Evolutionary conservation across 2,329 filamentous ascomycete species (phyloP), one percentile per base, ranked within the genome.

Genomic region (Plectosphaerella plurivora): DNA sequence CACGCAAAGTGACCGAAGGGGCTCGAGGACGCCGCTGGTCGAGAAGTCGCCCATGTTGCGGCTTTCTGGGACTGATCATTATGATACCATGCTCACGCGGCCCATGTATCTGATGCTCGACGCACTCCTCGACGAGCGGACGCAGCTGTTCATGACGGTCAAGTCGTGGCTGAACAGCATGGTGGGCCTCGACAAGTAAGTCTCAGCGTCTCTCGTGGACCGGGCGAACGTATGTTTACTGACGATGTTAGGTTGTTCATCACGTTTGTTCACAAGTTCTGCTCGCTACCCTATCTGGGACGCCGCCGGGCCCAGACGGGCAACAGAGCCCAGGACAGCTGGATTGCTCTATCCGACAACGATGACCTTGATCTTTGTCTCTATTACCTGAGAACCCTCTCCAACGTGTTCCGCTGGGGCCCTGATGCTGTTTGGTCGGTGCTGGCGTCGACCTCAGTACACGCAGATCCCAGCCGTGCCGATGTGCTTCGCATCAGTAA

Each of bases 31-130:
- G 9, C 68, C 69, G 8, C 63, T 60, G 42, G 57, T 55, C 24
- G 67, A 70, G 52, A 70, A 69, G 37, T 59, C 54, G 37, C 67
- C 64, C 5, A 62, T 63, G 9, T 67, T 69, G 14, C 73, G 78
- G 24, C 73, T 79, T 58, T 78, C 68, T 8, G 83, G 82, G 7
- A 74, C 75, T 62, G 82, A 83, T 25, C 76, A 86, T 57, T 89
- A 86, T 63, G 82, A 89, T 59, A 73, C 86, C 6, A 86, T 96
- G 73, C 76, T 97, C 41, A 87, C 87, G 6, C 83, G 91, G 48
- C 93, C 93, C 1, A 69, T 96, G 16, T 87, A 97, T 57, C 71
- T 96, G 11, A 78, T 95, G 57, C 74, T 97, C 24, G 93, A 97
- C 67, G 80, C 86, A 1, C 74, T 97, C 1, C 71, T 82, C 16